Evolutionary conservation across 2,329 filamentous ascomycete species (phyloP), one percentile per base, ranked within the genome.

Genomic region (Laburnicola sp.): DNA sequence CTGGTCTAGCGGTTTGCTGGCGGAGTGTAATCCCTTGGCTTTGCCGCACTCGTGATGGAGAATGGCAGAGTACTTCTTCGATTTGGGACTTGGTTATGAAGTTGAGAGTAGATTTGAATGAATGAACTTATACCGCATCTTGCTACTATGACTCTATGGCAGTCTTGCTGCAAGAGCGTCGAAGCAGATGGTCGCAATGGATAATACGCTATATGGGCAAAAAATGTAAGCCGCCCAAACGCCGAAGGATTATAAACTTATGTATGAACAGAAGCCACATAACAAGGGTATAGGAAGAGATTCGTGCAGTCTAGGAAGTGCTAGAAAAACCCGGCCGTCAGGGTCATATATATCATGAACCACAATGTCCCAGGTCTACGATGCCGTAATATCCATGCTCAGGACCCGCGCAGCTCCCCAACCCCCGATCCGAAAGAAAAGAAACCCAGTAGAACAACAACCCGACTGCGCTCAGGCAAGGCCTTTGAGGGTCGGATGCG

Each of bases 401-500:
- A 10, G 46, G 26, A 39, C 45, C n/a, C 11, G 21, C 22, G 42
- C 22, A n/a, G 42, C n/a, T 46, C 30, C 48, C 16, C 3, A 16
- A 32, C 25, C 30, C 21, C 32, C n/a, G n/a, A n/a, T 7, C n/a
- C 16, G 5, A 35, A 50, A 27, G 9, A 40, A 35, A 31, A 7
- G 11, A 7, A 30, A 32, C n/a, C 7, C 6, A 9, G 27, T 21
- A 37, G 16, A 3, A 26, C 26, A 37, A 6, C 27, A 21, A 26
- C 1, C 7, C 30, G 21, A 38, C 22, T 23, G 27, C 27, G 4
- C n/a, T 32, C 37, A 51, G 22, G 48, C 43, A 30, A 36, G 44
- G 10, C 47, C 41, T 25, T 54, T 55, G 41, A 58, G 39, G 6
- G 38, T 22, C 32, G 69, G 70, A 41, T 72, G 62, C 8, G 70